Evolutionary conservation across 495 filamentous ascomycete genomes (phyloP).

Genomic region (Penicillium longicatenatum): DNA sequence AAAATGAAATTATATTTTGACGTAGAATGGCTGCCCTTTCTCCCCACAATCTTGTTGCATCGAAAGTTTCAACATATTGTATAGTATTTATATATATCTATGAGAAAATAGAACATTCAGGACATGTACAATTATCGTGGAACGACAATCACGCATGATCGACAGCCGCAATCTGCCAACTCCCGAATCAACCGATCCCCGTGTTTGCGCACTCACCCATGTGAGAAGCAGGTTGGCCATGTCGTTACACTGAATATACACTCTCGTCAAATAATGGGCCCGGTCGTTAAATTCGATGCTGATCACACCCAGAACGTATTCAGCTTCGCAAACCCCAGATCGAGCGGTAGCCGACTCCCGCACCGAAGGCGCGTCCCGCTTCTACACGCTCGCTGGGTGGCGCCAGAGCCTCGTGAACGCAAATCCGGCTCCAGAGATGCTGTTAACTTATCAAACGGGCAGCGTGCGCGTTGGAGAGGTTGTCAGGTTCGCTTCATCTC

Average conservation of each 20-base stretch:
- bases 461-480: slow-evolving; percentile 92
- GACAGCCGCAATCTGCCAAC: neutral
- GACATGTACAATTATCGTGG: neutral
- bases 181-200: neutral
- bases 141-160: neutral
- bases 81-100: too few relatives aligned
- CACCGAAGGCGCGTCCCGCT: slow-evolving; percentile 27
- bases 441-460: slow-evolving; percentile 85
- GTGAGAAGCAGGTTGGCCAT: neutral
- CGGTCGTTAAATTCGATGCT: slow-evolving; percentile 41
- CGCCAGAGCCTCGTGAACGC: slow-evolving; percentile 24
- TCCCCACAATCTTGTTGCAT: too few relatives aligned
- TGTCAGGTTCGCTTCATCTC: slow-evolving; percentile 53
- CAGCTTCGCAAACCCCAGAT: slow-evolving; percentile 46
- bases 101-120: neutral
- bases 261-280: neutral
- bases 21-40: too few relatives aligned
- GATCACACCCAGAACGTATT: slow-evolving; percentile 51
- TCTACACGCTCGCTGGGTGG: slow-evolving; percentile 47
- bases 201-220: neutral
- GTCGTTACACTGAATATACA: neutral
- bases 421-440: slow-evolving; percentile 57
- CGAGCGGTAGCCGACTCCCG: slow-evolving; percentile 23
- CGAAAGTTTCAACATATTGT: too few relatives aligned
- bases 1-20: too few relatives aligned